Conservation (phyloP, 202 grass and related monocot species). For the Sporobolus alterniflorus region DNA sequence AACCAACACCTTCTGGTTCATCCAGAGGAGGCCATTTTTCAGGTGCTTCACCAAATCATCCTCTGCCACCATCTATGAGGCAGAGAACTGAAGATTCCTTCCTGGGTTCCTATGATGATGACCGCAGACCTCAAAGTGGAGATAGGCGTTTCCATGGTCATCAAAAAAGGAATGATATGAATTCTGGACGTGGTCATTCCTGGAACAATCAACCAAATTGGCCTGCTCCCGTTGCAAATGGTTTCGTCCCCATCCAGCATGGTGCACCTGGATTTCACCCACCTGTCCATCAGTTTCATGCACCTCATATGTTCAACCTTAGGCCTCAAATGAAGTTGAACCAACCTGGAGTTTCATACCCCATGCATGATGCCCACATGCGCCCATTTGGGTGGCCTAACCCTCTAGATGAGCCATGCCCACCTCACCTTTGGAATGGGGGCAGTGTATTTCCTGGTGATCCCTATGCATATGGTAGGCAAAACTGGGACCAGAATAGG, state of each 20-base stretch:
- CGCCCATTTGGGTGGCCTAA: slow-evolving; percentile 94
- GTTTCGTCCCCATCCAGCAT: slow-evolving; percentile 82
- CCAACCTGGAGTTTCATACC: slow-evolving; percentile 83
- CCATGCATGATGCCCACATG: slow-evolving; percentile 81
- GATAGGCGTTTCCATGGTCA: slow-evolving; percentile 66
- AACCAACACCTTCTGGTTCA: slow-evolving; percentile 76
- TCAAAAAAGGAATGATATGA: slow-evolving; percentile 74
- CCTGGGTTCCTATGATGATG: slow-evolving; percentile 71
- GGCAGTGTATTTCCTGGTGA: slow-evolving; percentile 68
- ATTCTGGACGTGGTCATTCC: slow-evolving; percentile 61
- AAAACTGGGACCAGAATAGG: slow-evolving; percentile 86
- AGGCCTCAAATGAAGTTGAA: slow-evolving; percentile 83
- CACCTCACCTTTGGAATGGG: slow-evolving; percentile 75
- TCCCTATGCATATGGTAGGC: slow-evolving; percentile 64
- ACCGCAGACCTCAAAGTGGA: slow-evolving; percentile 66
- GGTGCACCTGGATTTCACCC: slow-evolving; percentile 88
- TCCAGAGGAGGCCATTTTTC: slow-evolving; percentile 57
- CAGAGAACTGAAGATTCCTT: slow-evolving; percentile 66
- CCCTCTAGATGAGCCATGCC: slow-evolving; percentile 72
- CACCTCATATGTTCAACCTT: slow-evolving; percentile 81
- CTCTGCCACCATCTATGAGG: slow-evolving; percentile 49
- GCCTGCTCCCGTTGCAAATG: slow-evolving; percentile 82
- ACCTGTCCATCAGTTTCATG: slow-evolving; percentile 65
- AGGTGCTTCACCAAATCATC: slow-evolving; percentile 60
- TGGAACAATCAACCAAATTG: slow-evolving; percentile 84